Evolutionary conservation across 2,329 filamentous ascomycete genomes (phyloP), one percentile per base, ranked within the genome.

Genomic region (Meredithiella fracta): DNA sequence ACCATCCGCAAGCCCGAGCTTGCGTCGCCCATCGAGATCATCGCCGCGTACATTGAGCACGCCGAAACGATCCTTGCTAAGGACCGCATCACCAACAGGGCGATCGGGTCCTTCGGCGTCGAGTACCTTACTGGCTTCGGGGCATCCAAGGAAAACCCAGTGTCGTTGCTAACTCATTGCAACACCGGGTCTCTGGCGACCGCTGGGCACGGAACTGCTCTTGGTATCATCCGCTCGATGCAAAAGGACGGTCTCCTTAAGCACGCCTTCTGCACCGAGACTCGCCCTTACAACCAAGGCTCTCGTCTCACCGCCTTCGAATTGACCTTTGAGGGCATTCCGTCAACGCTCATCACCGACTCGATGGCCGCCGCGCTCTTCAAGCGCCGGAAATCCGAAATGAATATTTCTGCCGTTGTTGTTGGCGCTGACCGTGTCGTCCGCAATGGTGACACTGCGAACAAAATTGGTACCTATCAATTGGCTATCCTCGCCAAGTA

Each of bases 171-270:
- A 62, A 98, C 92, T 9, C 94, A 98, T 69, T 98, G 92, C 75
- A 98, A 98, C 68, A 98, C 92, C 22, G 92, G 92, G 26, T 96
- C 91, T 20, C 81, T 98, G 34, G 92, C 92, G 25, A 98, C 92
- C 1, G 94, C 92, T 15, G 92, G 92, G n/a, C 94, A 97, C 66
- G 92, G 92, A 53, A 98, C 92, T 9, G 92, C 92, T 0, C 75
- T 98, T 2, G 92, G 92, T 22, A 92, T 98, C 53, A 89, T 98
- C 62, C 86, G 92, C 57, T 87, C 86, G 3, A 74, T 98, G 3
- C 79, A 86, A 64, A 70, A 78, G 11, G 74, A 74, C 56, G 73
- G 75, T 3, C 73, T 79, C 5, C 76, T 98, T 23, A 75, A 81
- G 60, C 90, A 89, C 65, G 91, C 89, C 40, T 98, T 88, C 72